Percentiles rank a stretch among this genome's conserved stretches.
Conservation (phyloP, 2,329 filamentous ascomycete genomes). For the Phaeophleospora eucalypticola region DNA sequence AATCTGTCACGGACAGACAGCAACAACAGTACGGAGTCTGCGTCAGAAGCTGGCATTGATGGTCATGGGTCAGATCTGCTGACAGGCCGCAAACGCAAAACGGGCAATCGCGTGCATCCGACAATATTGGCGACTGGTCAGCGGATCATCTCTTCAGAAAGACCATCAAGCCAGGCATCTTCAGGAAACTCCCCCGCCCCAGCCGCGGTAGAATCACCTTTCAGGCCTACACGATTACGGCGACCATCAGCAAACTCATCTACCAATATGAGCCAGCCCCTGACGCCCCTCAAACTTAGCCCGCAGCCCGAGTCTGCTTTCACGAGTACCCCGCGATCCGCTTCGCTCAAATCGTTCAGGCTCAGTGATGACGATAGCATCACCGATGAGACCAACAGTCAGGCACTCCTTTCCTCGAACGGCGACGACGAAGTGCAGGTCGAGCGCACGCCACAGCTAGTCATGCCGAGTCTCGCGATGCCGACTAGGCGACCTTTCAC, state of each 20-base stretch:
- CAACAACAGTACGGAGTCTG: constrained; percentile 21
- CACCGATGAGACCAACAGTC: constrained; percentile 53
- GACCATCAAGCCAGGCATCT: constrained; percentile 9
- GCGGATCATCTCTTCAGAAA: constrained; percentile 34
- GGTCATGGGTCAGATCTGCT: neutral
- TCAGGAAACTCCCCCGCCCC: constrained; percentile 23
- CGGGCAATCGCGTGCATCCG: constrained; percentile 35
- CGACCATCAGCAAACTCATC: constrained; percentile 27
- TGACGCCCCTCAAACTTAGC: constrained; percentile 47
- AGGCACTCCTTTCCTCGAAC: constrained; percentile 51
- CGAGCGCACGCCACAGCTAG: constrained; percentile 63
- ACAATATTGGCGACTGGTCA: constrained; percentile 31
- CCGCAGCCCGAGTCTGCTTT: constrained; percentile 48
- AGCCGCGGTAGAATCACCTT: constrained; percentile 22
- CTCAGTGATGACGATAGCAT: constrained; percentile 55
- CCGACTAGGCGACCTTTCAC: constrained; percentile 87
- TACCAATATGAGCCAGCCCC: constrained; percentile 35
- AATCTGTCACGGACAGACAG: constrained; percentile 24
- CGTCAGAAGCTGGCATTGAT: constrained; percentile 19
- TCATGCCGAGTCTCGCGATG: constrained; percentile 95
- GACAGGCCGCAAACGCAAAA: constrained; percentile 25
- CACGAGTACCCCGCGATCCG: constrained; percentile 57
- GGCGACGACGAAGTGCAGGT: constrained; percentile 49
- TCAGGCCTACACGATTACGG: constrained; percentile 22
- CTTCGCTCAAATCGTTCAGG: constrained; percentile 55